A percentile compares a stretch with the other conserved stretches of the same genome.
Evolutionary conservation across 2,329 filamentous ascomycete genomes (phyloP).

Genomic region (Apiospora kogelbergensis): DNA sequence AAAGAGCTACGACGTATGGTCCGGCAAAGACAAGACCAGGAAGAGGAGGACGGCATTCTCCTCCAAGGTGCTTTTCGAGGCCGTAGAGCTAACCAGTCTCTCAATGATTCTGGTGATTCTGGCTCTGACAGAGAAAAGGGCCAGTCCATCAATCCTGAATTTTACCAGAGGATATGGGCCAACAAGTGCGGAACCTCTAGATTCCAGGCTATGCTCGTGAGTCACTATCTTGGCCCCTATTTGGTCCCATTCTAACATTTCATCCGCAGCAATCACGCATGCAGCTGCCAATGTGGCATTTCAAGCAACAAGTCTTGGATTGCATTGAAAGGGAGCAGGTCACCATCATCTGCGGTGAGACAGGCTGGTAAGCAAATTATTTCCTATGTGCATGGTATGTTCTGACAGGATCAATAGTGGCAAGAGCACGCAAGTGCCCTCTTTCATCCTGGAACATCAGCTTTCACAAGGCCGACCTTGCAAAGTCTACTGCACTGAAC

Average conservation of each 20-base stretch:
- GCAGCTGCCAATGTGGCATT: constrained; percentile 87
- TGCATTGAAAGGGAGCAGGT: constrained; percentile 80
- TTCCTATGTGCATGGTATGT: constrained; percentile 3
- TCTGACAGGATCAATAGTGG: constrained; percentile 50
- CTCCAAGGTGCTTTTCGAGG: constrained; percentile 74
- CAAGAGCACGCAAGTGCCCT: constrained; percentile 96
- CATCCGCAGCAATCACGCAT: constrained; percentile 57
- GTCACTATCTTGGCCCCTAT: constrained; percentile 21
- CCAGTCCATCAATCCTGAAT: constrained; percentile 41
- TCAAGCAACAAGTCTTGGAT: constrained; percentile 73
- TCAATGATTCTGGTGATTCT: constrained; percentile 48
- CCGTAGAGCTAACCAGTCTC: constrained; percentile 47
- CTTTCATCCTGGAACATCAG: constrained; percentile 89
- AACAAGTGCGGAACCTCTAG: constrained; percentile 56
- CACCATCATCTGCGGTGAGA: constrained; percentile 94
- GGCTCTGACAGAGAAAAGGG: constrained; percentile 44
- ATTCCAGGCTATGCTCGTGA: constrained; percentile 77
- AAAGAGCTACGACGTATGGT: constrained; percentile 69
- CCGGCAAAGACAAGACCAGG: constrained; percentile 66
- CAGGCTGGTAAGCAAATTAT: constrained; percentile 64
- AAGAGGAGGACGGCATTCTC: constrained; percentile 72
- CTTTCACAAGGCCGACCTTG: constrained; percentile 76
- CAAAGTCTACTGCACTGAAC: constrained; percentile 95
- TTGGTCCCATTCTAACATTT: constrained; percentile 11
- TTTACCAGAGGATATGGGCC: constrained; percentile 58